phyloP scores from a whole-genome alignment of 2,329 filamentous ascomycete species.

The Cadophora sp. region DNA sequence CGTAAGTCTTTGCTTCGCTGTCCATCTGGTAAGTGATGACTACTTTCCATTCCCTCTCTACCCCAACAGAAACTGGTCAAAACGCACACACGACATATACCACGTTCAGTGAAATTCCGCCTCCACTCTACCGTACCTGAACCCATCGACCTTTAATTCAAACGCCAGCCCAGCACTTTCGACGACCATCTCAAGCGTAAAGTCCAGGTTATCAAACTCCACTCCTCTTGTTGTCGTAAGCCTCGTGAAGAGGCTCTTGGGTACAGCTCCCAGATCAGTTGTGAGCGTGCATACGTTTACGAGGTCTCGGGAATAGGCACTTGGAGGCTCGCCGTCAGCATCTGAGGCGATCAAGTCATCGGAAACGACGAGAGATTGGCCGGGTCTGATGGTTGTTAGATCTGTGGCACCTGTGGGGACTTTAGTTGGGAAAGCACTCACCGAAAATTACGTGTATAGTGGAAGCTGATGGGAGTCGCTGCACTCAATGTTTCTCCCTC shows the following conservation, averaged over 20 bases:
- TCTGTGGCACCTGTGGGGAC: too few species aligned
- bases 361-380: conserved; percentile 75
- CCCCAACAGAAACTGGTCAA: not conserved
- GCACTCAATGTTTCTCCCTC: conserved; percentile 78
- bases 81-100: not conserved
- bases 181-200: conserved; percentile 83
- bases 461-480: conserved; percentile 77
- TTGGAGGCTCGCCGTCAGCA: conserved; percentile 61
- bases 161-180: conserved; percentile 79
- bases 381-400: conserved; percentile 56
- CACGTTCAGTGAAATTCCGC: conserved; percentile 72
- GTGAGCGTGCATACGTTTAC: conserved; percentile 80
- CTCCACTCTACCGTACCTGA: conserved; percentile 77
- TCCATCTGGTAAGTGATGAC: not conserved
- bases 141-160: conserved; percentile 79
- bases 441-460: conserved; percentile 82
- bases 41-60: not conserved
- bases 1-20: not conserved
- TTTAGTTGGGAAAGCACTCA: not conserved
- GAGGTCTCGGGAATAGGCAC: conserved; percentile 67
- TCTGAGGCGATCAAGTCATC: conserved; percentile 83
- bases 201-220: conserved; percentile 83
- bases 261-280: conserved; percentile 80
- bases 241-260: conserved; percentile 74
- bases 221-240: conserved; percentile 80